A percentile compares a stretch with the other conserved stretches of the same genome.
phyloP scores from a whole-genome alignment of 148 eudicot species.

The Talinum fruticosum region DNA sequence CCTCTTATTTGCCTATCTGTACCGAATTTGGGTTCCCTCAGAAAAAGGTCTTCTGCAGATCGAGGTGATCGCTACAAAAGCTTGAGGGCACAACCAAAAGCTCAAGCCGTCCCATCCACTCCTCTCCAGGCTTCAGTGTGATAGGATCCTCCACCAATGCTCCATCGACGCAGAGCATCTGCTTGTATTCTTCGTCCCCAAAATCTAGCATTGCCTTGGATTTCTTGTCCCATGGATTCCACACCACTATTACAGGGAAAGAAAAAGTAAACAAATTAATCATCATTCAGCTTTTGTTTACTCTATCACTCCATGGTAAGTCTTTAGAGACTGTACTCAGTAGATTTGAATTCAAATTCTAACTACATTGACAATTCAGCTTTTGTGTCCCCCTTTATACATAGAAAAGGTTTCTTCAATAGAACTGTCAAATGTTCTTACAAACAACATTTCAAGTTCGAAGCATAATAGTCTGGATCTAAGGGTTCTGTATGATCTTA shows the following conservation, averaged over 20 bases:
- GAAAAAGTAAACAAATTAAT: not conserved
- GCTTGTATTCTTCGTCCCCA: constrained; percentile 79
- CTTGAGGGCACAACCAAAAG: constrained; percentile 59
- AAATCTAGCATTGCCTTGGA: constrained; percentile 70
- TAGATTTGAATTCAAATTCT: too few relatives aligned
- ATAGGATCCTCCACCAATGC: constrained; percentile 72
- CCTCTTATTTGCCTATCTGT: constrained; percentile 5
- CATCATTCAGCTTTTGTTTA: not conserved
- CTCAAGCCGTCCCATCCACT: constrained; percentile 76
- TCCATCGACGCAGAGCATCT: constrained; percentile 81
- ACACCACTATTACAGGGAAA: constrained; percentile 47
- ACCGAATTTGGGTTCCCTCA: constrained; percentile 1
- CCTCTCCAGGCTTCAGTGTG: constrained; percentile 80
- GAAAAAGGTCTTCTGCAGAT: constrained; percentile 29
- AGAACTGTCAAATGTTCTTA: too few relatives aligned
- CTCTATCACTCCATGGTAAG: too few relatives aligned
- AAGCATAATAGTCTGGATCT: too few relatives aligned
- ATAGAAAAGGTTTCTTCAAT: too few relatives aligned
- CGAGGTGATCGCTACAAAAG: constrained; percentile 63
- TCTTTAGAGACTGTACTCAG: too few relatives aligned
- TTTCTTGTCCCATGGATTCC: constrained; percentile 97
- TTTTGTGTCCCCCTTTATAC: too few relatives aligned
- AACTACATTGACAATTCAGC: too few relatives aligned
- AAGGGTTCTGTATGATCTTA: constrained; percentile 27
- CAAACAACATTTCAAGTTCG: too few relatives aligned